phyloP scores from a whole-genome alignment of 148 eudicot species.

The Oxyria digyna region DNA sequence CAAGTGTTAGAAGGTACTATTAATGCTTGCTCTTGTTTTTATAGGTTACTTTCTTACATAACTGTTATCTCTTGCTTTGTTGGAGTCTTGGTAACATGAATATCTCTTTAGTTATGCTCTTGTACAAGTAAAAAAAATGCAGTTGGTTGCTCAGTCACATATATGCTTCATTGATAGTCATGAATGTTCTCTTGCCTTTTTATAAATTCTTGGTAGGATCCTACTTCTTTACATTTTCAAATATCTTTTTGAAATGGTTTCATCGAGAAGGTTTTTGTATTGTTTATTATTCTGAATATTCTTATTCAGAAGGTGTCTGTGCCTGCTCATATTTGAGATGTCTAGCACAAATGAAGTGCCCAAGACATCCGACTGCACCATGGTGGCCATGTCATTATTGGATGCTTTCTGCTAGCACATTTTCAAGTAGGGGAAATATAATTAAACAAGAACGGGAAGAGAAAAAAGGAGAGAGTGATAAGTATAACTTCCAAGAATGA shows the following conservation, averaged over 20 bases:
- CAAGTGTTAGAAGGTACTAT: slow-evolving; percentile 90
- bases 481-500: neutral
- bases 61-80: neutral
- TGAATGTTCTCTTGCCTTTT: neutral
- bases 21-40: neutral
- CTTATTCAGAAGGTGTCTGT: neutral
- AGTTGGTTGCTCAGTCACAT: neutral
- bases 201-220: neutral
- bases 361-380: neutral
- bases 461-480: neutral
- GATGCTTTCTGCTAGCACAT: too few relatives aligned
- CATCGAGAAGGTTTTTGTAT: neutral
- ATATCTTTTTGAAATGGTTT: neutral
- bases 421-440: neutral
- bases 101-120: neutral
- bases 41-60: neutral
- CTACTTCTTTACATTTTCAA: neutral
- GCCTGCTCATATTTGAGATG: neutral
- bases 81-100: neutral
- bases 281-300: neutral
- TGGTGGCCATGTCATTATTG: neutral
- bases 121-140: neutral
- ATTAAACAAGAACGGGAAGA: neutral
- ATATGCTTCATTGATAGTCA: neutral
- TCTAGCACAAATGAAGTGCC: neutral